Conservation (phyloP, 495 filamentous ascomycete genomes). For the Aspergillus leporis region DNA sequence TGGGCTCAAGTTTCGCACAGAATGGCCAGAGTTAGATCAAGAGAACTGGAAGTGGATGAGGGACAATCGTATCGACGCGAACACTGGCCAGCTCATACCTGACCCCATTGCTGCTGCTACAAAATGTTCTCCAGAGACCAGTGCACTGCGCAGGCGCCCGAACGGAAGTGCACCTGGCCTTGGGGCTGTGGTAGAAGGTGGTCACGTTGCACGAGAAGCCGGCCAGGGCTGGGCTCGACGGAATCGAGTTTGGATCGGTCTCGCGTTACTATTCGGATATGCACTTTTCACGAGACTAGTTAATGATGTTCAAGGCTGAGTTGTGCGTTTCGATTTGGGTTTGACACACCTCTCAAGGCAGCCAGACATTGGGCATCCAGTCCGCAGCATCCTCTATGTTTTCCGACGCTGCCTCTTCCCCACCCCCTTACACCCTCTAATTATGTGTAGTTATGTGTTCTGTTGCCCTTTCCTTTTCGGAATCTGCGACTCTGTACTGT, state of each 20-base stretch:
- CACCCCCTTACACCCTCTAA: background rate
- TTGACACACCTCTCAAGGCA: constrained; percentile 18
- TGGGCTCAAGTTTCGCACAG: constrained; percentile 80
- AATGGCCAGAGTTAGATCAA: constrained; percentile 88
- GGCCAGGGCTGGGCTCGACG: constrained; percentile 78
- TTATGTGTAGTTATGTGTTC: too few species aligned
- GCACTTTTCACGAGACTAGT: constrained; percentile 75
- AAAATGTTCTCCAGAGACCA: constrained; percentile 62
- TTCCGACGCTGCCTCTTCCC: background rate
- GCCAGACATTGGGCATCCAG: background rate
- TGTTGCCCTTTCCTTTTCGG: constrained; percentile 6
- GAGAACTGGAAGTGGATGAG: constrained; percentile 96
- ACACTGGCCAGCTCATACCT: constrained; percentile 63
- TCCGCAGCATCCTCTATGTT: background rate
- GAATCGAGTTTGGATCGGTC: constrained; percentile 71
- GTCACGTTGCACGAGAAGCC: constrained; percentile 70
- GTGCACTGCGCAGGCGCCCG: constrained; percentile 64
- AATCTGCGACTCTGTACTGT: background rate
- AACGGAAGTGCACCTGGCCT: constrained; percentile 67
- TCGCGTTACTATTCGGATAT: constrained; percentile 70
- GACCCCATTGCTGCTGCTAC: constrained; percentile 38
- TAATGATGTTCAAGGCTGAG: constrained; percentile 51
- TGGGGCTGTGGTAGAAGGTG: constrained; percentile 77
- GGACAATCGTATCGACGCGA: constrained; percentile 75
- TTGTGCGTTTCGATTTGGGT: constrained; percentile 14